Percentiles rank a stretch among this genome's conserved stretches.
Evolutionary conservation across 1,284 basidiomycete species (phyloP).

Genomic region (Paramarasmius palmivorus): DNA sequence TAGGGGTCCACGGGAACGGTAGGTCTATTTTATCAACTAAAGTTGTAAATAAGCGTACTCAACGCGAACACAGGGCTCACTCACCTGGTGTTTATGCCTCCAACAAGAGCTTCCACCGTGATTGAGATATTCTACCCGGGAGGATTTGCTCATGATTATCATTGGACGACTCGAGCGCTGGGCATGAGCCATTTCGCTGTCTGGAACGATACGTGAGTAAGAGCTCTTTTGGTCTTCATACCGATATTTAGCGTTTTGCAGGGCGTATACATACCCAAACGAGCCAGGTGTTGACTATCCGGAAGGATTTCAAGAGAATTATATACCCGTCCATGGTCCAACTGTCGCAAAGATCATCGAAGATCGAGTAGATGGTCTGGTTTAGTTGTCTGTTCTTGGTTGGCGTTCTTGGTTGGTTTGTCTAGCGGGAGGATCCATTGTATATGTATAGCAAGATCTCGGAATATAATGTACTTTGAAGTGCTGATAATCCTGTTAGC

Average conservation of each 20-base stretch:
- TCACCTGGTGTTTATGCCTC: constrained; percentile 63
- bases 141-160: constrained; percentile 69
- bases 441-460: no score
- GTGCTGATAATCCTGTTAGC: no score
- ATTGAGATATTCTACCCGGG: constrained; percentile 68
- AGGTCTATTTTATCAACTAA: background rate
- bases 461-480: no score
- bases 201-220: constrained; percentile 59
- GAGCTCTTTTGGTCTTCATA: background rate
- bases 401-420: no score
- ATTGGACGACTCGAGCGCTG: constrained; percentile 57
- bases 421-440: no score
- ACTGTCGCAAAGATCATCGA: constrained; percentile 43
- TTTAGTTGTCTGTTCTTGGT: no score
- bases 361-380: constrained; percentile 31
- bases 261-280: constrained; percentile 36
- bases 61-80: constrained; percentile 33
- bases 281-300: constrained; percentile 53
- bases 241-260: background rate
- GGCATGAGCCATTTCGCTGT: constrained; percentile 65
- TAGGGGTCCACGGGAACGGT: constrained; percentile 70
- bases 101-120: constrained; percentile 49
- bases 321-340: constrained; percentile 52
- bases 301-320: constrained; percentile 57
- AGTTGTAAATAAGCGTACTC: no score